These are phyloP conservation scores for Ceratonia siliqua DNA, from an alignment of 306 rosid genomes.

Conservation along the genomic window DNA sequence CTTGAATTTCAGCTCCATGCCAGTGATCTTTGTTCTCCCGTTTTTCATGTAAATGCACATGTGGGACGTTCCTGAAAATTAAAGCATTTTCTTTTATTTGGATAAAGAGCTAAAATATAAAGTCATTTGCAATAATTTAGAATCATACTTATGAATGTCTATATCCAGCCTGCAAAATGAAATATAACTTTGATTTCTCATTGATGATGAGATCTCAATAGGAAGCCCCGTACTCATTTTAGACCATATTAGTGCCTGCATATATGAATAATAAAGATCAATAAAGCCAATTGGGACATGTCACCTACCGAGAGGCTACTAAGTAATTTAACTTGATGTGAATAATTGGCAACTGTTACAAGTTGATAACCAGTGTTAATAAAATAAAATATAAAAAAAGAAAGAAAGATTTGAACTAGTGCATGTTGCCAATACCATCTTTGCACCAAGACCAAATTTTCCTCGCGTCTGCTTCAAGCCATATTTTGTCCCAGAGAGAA, in stretches of 20 bases:
- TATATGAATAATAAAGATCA: conserved; percentile 21
- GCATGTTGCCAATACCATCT: conserved; percentile 69
- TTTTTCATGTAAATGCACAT: conserved; percentile 83
- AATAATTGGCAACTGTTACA: conserved; percentile 16
- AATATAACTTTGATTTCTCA: conserved; percentile 70
- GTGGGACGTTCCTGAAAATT: conserved; percentile 85
- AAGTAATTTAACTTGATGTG: background rate
- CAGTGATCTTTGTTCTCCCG: conserved; percentile 64
- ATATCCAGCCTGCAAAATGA: conserved; percentile 94
- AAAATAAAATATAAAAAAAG: background rate
- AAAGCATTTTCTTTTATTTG: conserved; percentile 27
- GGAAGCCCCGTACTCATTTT: conserved; percentile 99
- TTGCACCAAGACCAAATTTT: conserved; percentile 97
- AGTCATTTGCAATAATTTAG: conserved; percentile 16
- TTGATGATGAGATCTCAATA: conserved; percentile 84
- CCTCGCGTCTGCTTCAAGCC: conserved; percentile 97
- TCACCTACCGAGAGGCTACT: background rate
- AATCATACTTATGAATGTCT: conserved; percentile 82
- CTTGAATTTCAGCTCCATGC: conserved; percentile 98
- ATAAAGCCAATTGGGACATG: background rate
- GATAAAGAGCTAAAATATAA: conserved; percentile 27
- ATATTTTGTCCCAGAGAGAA: conserved; percentile 94
- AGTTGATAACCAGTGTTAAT: conserved; percentile 14
- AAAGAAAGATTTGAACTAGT: conserved; percentile 18
- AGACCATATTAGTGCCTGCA: conserved; percentile 97